Conservation (phyloP, 768 basidiomycete genomes). For the Guyanaporus albipodus region DNA sequence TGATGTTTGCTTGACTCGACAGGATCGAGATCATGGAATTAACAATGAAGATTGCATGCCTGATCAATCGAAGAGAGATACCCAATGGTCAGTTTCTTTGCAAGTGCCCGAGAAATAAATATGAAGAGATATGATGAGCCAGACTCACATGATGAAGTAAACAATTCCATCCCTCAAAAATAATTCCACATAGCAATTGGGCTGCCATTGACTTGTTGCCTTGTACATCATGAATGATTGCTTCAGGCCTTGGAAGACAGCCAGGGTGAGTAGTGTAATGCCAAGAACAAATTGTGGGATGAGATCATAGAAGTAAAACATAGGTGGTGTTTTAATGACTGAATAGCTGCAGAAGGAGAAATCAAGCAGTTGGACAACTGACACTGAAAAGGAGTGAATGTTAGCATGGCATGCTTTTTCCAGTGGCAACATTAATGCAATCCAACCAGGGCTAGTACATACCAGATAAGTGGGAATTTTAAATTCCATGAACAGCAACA, state of each 20-base stretch:
- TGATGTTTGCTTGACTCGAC: too few species aligned
- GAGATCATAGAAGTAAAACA: background rate
- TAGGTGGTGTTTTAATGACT: background rate
- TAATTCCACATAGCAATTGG: background rate
- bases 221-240: background rate
- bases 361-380: background rate
- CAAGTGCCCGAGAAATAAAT: too few species aligned
- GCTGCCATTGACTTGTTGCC: background rate
- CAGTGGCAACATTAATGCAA: too few species aligned
- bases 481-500: background rate
- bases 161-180: background rate
- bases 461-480: background rate
- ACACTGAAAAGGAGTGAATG: background rate
- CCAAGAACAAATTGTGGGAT: background rate
- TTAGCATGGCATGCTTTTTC: background rate
- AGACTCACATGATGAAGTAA: background rate
- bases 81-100: too few species aligned
- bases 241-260: background rate
- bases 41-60: too few species aligned
- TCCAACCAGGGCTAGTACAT: too few species aligned
- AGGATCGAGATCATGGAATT: too few species aligned
- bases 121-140: too few species aligned
- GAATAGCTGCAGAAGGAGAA: background rate
- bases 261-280: background rate
- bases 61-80: too few species aligned